phyloP scores from a whole-genome alignment of 129 eudicot species.

The Flaveria robusta region DNA sequence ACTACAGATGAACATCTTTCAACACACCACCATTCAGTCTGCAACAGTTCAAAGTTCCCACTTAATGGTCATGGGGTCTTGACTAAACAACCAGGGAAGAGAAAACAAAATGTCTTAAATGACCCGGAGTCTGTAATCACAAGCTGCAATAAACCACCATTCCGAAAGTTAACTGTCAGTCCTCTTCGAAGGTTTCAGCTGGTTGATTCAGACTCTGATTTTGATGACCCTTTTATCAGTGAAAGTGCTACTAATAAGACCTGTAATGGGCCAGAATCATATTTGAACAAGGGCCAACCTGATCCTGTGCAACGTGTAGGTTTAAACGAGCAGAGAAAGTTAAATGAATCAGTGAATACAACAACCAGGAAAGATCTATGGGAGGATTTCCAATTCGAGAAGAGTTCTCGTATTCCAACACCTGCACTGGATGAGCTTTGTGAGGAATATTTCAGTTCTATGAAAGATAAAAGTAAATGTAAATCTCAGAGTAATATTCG shows the following conservation, averaged over 20 bases:
- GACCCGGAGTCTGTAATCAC: constrained; percentile 43
- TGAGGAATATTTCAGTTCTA: constrained; percentile 63
- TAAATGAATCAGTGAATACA: constrained; percentile 29
- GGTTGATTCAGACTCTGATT: constrained; percentile 80
- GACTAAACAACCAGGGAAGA: constrained; percentile 49
- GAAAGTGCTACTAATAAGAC: constrained; percentile 20
- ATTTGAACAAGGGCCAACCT: constrained; percentile 27
- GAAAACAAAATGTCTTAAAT: constrained; percentile 39
- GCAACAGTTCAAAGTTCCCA: constrained; percentile 68
- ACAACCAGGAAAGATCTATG: constrained; percentile 56
- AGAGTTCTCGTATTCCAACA: constrained; percentile 56
- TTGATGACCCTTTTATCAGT: constrained; percentile 47
- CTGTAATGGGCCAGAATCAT: constrained; percentile 27
- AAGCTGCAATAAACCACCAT: constrained; percentile 34
- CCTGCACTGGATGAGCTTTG: constrained; percentile 85
- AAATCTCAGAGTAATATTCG: constrained; percentile 17
- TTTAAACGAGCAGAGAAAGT: constrained; percentile 19
- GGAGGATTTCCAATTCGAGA: constrained; percentile 58
- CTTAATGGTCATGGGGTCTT: constrained; percentile 51
- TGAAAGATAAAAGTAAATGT: constrained; percentile 38
- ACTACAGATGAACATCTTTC: constrained; percentile 46
- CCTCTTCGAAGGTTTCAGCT: constrained; percentile 87
- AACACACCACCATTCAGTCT: constrained; percentile 39
- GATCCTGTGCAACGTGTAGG: constrained; percentile 10
- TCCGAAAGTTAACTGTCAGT: constrained; percentile 59